phyloP scores from a whole-genome alignment of 2,329 filamentous ascomycete species.

The Fusarium nelsonii region DNA sequence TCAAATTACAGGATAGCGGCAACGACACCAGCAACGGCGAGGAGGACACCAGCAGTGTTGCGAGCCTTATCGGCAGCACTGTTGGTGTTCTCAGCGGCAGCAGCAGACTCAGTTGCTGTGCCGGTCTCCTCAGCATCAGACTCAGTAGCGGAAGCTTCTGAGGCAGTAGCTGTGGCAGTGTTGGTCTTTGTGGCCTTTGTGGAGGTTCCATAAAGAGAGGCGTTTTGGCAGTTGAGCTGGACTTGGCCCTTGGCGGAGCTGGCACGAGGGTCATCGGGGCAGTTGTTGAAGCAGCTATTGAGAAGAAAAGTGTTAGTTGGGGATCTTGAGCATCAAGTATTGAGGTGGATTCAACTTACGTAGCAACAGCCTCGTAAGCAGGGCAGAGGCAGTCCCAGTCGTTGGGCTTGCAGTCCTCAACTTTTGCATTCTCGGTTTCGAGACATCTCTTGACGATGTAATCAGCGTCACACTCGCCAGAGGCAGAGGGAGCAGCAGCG shows the following conservation, averaged over 20 bases:
- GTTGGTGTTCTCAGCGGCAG: conserved; percentile 42
- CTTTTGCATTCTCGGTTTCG: conserved; percentile 55
- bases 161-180: conserved; percentile 34
- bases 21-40: conserved; percentile 55
- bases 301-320: conserved; percentile 10
- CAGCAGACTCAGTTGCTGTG: conserved; percentile 35
- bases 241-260: conserved; percentile 54
- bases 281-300: conserved; percentile 67
- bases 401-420: conserved; percentile 53
- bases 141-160: conserved; percentile 38
- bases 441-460: conserved; percentile 63
- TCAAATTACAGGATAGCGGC: conserved; percentile 53
- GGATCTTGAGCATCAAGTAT: background rate
- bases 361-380: conserved; percentile 59
- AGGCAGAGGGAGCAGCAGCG: conserved; percentile 48
- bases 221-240: conserved; percentile 60
- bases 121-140: conserved; percentile 36
- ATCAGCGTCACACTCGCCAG: conserved; percentile 57
- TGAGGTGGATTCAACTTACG: conserved; percentile 53
- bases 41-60: conserved; percentile 52
- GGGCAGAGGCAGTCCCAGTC: conserved; percentile 64
- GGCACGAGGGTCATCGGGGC: conserved; percentile 61
- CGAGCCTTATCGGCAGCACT: conserved; percentile 50
- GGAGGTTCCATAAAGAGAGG: conserved; percentile 57
- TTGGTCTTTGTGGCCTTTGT: conserved; percentile 46